phyloP scores from a whole-genome alignment of 192 early-diverging fungal genomes.

The Dissophora globulifera region DNA sequence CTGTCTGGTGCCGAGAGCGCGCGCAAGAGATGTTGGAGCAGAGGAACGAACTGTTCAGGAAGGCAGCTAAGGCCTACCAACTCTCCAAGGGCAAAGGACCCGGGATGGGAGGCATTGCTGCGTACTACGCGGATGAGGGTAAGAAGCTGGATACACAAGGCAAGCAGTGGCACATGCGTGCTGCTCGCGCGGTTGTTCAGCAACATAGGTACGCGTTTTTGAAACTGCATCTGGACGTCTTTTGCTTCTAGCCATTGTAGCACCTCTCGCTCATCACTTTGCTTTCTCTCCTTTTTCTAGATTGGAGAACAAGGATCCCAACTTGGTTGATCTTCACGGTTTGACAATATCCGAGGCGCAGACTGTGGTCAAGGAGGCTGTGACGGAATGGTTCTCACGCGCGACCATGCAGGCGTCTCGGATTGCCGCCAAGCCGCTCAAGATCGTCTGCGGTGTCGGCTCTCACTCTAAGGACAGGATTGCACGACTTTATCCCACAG shows the following conservation, averaged over 20 bases:
- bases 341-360: conserved; percentile 70
- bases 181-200: conserved; percentile 61
- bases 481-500: conserved; percentile 64
- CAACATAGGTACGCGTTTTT: conserved; percentile 28
- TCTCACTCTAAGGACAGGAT: conserved; percentile 69
- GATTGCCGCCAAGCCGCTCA: conserved; percentile 57
- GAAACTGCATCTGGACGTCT: not conserved
- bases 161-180: conserved; percentile 65
- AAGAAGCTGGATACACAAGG: conserved; percentile 54
- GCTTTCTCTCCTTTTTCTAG: conserved; percentile 18
- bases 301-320: conserved; percentile 56
- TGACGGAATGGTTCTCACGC: conserved; percentile 67
- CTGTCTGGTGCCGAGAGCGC: conserved; percentile 56
- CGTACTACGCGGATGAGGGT: conserved; percentile 63
- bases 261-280: conserved; percentile 1
- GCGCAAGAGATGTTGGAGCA: conserved; percentile 48
- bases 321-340: conserved; percentile 77
- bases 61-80: conserved; percentile 56
- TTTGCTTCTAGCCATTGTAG: conserved; percentile 1
- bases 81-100: conserved; percentile 50
- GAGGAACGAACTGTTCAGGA: conserved; percentile 62
- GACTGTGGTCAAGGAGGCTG: conserved; percentile 66
- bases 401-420: conserved; percentile 46
- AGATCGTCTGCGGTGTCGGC: conserved; percentile 75
- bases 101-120: conserved; percentile 60